Conservation (phyloP, 768 basidiomycete genomes). For the Lentinula detonsa region DNA sequence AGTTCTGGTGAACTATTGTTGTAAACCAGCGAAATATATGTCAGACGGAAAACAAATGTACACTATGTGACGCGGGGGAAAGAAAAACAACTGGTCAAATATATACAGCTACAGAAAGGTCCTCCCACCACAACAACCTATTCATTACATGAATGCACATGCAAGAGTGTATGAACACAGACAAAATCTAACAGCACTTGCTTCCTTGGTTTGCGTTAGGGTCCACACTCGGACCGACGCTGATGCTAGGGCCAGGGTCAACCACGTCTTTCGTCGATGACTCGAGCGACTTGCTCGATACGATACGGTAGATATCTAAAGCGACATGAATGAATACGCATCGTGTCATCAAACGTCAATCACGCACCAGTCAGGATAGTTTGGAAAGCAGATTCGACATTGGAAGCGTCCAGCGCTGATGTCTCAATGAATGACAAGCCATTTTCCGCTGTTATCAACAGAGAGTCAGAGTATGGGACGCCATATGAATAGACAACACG, state of each 20-base stretch:
- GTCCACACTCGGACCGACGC: conserved; percentile 72
- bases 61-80: neutral
- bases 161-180: neutral
- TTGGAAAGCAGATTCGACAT: conserved; percentile 97
- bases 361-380: conserved; percentile 83
- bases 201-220: conserved; percentile 46
- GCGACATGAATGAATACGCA: conserved; percentile 5
- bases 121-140: neutral
- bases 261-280: conserved; percentile 72
- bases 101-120: neutral
- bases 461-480: conserved; percentile 2
- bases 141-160: neutral
- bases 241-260: conserved; percentile 81
- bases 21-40: neutral
- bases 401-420: conserved; percentile 98
- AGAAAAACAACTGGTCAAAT: neutral
- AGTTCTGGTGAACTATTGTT: neutral
- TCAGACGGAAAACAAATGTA: neutral
- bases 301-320: conserved; percentile 94
- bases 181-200: conserved; percentile 57
- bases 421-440: conserved; percentile 96
- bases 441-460: conserved; percentile 63
- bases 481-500: conserved; percentile 21
- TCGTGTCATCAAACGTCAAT: neutral
- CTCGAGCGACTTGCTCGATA: conserved; percentile 93